These are phyloP conservation scores for Candida sphagnicola DNA, from an alignment of 805 yeast genomes.

Conservation along the genomic window DNA sequence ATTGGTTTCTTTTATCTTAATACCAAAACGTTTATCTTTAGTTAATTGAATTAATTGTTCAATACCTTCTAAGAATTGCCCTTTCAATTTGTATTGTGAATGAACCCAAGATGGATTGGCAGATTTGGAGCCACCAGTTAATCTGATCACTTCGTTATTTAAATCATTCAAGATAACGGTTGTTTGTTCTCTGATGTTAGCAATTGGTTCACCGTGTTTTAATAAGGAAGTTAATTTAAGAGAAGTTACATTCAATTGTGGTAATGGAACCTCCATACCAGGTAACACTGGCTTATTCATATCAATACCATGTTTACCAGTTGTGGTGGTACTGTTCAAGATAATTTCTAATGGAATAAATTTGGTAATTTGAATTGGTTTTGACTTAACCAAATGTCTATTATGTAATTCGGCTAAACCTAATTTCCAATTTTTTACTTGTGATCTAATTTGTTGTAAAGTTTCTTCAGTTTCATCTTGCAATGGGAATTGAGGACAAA, in stretches of 20 bases:
- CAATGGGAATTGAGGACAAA: constrained; percentile 61
- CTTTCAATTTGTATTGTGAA: constrained; percentile 62
- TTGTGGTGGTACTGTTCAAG: constrained; percentile 59
- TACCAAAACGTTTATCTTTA: constrained; percentile 68
- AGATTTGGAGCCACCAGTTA: constrained; percentile 73
- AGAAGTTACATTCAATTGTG: constrained; percentile 68
- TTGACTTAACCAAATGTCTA: constrained; percentile 70
- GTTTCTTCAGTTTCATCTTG: constrained; percentile 33
- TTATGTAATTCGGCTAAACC: constrained; percentile 80
- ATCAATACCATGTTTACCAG: constrained; percentile 65
- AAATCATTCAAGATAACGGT: constrained; percentile 52
- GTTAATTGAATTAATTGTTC: constrained; percentile 54
- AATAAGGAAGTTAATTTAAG: constrained; percentile 61
- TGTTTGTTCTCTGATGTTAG: constrained; percentile 62
- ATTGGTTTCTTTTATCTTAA: constrained; percentile 56
- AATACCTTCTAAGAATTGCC: constrained; percentile 43
- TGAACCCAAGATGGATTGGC: constrained; percentile 85
- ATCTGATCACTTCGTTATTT: constrained; percentile 59
- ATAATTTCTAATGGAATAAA: constrained; percentile 69
- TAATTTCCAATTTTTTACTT: constrained; percentile 59
- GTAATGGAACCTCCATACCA: constrained; percentile 73
- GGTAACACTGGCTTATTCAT: constrained; percentile 63
- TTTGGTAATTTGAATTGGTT: constrained; percentile 68
- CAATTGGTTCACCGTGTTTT: constrained; percentile 36
- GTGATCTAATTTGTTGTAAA: constrained; percentile 45